Conservation (phyloP, 2,329 filamentous ascomycete species). For the Colletotrichum graminicola region DNA sequence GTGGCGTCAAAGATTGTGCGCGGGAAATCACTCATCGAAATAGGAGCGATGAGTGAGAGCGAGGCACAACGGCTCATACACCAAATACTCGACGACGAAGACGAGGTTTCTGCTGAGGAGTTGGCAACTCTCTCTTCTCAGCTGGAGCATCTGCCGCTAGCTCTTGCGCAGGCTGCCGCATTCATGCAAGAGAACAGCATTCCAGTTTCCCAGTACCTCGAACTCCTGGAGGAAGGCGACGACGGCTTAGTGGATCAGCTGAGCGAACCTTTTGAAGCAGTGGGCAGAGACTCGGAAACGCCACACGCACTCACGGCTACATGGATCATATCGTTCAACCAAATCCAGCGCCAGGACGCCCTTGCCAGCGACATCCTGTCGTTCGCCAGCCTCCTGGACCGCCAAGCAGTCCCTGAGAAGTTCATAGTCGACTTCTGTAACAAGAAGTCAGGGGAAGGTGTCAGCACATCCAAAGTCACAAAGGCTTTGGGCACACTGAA, state of each 20-base stretch:
- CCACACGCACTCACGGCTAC: conserved; percentile 46
- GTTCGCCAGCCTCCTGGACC: conserved; percentile 58
- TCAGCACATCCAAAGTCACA: not conserved
- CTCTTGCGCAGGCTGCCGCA: conserved; percentile 3
- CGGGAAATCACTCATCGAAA: not conserved
- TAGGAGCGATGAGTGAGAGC: not conserved
- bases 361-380: conserved; percentile 54
- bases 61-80: not conserved
- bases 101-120: not conserved
- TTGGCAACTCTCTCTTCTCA: not conserved
- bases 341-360: conserved; percentile 49
- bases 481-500: not conserved
- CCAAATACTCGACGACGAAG: not conserved
- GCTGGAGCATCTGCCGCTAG: conserved; percentile 1
- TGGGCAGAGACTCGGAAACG: conserved; percentile 46
- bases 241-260: conserved; percentile 43
- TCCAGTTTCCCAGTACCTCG: conserved; percentile 28
- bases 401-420: conserved; percentile 52
- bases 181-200: not conserved
- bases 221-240: conserved; percentile 45
- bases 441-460: too few relatives aligned
- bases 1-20: not conserved
- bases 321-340: conserved; percentile 48
- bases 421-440: conserved; percentile 43
- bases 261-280: conserved; percentile 45